Evolutionary conservation across 208 protist genomes (phyloP).

Genomic region (Wallacemonas sp.): DNA sequence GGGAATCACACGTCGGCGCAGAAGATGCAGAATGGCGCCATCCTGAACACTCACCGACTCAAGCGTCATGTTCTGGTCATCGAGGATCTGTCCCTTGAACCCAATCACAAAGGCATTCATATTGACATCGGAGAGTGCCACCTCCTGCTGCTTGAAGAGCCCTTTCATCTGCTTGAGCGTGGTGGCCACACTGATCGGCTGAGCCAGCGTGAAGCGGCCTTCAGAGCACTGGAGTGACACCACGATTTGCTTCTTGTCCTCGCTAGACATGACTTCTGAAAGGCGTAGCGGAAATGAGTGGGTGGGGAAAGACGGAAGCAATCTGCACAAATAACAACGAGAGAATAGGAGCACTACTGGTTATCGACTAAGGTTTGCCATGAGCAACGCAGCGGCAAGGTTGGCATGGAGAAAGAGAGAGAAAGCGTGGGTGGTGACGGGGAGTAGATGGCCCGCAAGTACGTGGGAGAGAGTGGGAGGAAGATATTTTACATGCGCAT

Average conservation of each 20-base stretch:
- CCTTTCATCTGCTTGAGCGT: slow-evolving; percentile 45
- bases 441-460: no score
- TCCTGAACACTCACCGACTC: slow-evolving; percentile 22
- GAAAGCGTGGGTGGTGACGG: no score
- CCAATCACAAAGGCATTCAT: slow-evolving; percentile 51
- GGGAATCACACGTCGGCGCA: slow-evolving; percentile 38
- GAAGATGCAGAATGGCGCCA: slow-evolving; percentile 38
- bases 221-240: slow-evolving; percentile 63
- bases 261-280: slow-evolving; percentile 13
- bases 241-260: slow-evolving; percentile 17
- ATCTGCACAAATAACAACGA: no score
- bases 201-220: slow-evolving; percentile 47
- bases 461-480: no score
- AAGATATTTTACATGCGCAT: no score
- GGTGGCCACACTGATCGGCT: slow-evolving; percentile 25
- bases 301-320: no score
- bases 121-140: slow-evolving; percentile 43
- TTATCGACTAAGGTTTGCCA: no score
- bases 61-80: slow-evolving; percentile 43
- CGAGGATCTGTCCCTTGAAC: slow-evolving; percentile 38
- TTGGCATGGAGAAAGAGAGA: no score
- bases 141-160: slow-evolving; percentile 29
- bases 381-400: no score
- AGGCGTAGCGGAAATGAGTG: no score
- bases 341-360: no score